These are phyloP conservation scores for Capsicum rhomboideum DNA, from an alignment of 257 asterid species.

Conservation along the genomic window DNA sequence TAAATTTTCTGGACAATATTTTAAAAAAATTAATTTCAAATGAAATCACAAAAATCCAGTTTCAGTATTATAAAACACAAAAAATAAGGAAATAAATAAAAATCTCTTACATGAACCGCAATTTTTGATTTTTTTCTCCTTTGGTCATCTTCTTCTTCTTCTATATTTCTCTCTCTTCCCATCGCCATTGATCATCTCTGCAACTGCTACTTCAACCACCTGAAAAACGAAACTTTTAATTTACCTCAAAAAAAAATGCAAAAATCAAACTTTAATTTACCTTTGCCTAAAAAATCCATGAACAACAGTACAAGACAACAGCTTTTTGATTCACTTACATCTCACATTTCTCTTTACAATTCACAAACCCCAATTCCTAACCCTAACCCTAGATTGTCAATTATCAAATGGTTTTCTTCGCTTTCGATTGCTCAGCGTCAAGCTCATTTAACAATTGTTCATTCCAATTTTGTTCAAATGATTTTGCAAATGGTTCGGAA, in stretches of 20 bases:
- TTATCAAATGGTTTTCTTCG: constrained; percentile 81
- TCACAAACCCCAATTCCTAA: constrained; percentile 24
- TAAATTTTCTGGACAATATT: too few relatives aligned
- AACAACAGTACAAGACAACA: constrained; percentile 33
- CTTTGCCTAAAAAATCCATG: neutral
- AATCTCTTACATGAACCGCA: neutral
- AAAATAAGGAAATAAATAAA: neutral
- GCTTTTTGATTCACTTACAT: constrained; percentile 66
- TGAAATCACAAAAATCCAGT: neutral
- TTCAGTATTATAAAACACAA: neutral
- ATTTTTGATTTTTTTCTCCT: neutral
- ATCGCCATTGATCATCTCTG: neutral
- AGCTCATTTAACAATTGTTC: constrained; percentile 60
- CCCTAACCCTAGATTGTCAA: constrained; percentile 40
- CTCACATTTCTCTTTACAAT: constrained; percentile 80
- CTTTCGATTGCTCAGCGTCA: constrained; percentile 77
- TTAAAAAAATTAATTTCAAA: neutral
- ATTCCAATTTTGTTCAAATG: constrained; percentile 40
- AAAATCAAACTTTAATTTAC: neutral
- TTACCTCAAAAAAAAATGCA: neutral
- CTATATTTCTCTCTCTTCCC: neutral
- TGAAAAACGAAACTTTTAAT: neutral
- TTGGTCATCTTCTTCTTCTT: neutral
- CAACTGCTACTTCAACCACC: neutral
- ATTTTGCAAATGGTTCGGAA: constrained; percentile 61